A percentile compares a stretch with the other conserved stretches of the same genome.
Conservation (phyloP, 2,329 filamentous ascomycete genomes). For the Blastomyces percursus region DNA sequence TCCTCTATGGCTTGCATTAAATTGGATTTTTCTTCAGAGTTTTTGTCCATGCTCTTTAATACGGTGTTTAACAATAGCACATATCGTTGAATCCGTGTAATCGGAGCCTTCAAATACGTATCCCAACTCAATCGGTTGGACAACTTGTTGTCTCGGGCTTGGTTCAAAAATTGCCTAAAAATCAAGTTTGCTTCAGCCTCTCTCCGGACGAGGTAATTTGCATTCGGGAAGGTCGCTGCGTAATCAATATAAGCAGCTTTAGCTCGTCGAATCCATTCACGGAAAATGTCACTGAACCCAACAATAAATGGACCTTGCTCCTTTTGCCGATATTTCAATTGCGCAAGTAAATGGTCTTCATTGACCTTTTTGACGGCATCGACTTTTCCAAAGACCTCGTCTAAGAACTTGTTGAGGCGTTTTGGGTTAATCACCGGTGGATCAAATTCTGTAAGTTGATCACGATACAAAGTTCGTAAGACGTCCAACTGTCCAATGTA, state of each 20-base stretch:
- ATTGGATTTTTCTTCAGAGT: constrained; percentile 83
- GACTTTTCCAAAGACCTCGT: constrained; percentile 79
- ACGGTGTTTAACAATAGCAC: constrained; percentile 72
- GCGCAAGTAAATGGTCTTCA: constrained; percentile 80
- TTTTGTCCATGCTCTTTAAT: constrained; percentile 67
- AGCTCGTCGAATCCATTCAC: constrained; percentile 96
- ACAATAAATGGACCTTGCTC: constrained; percentile 92
- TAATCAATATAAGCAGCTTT: constrained; percentile 84
- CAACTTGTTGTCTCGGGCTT: constrained; percentile 63
- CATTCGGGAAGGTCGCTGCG: constrained; percentile 73
- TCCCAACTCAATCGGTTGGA: constrained; percentile 85
- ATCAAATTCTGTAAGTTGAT: constrained; percentile 60
- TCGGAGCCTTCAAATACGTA: constrained; percentile 84
- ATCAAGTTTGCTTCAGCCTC: constrained; percentile 75
- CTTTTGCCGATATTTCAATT: constrained; percentile 91
- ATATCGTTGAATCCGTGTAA: constrained; percentile 86
- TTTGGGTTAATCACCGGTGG: constrained; percentile 73
- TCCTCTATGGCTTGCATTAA: constrained; percentile 77
- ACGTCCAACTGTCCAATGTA: constrained; percentile 87
- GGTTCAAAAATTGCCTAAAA: constrained; percentile 76
- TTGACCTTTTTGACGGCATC: constrained; percentile 84
- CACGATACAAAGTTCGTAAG: constrained; percentile 71
- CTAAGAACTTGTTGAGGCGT: constrained; percentile 66
- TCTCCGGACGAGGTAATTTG: constrained; percentile 69
- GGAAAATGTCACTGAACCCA: constrained; percentile 93